Conservation (phyloP, 2,329 filamentous ascomycete species). For the Claviceps maximensis region DNA sequence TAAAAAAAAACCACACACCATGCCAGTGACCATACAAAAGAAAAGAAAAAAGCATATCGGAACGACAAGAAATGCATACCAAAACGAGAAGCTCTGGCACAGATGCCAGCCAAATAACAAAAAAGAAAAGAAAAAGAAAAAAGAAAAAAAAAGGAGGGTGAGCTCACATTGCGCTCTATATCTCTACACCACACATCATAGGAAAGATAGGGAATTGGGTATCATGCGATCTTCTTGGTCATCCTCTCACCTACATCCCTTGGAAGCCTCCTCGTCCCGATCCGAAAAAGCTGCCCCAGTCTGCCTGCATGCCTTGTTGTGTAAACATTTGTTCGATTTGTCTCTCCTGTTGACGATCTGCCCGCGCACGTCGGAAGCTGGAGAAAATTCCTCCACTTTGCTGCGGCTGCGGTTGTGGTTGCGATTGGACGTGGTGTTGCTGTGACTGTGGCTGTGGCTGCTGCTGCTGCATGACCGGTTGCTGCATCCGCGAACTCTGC, state of each 20-base stretch:
- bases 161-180: neutral
- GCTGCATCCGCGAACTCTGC: constrained; percentile 3
- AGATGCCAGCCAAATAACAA: constrained; percentile 8
- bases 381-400: constrained; percentile 18
- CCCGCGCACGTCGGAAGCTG: constrained; percentile 13
- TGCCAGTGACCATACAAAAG: neutral
- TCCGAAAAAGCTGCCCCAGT: constrained; percentile 35
- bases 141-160: neutral
- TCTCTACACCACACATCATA: neutral
- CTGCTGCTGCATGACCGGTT: constrained; percentile 13
- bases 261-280: constrained; percentile 29
- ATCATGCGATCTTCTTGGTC: constrained; percentile 16
- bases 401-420: constrained; percentile 10
- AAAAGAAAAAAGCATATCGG: neutral
- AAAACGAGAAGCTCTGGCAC: constrained; percentile 5
- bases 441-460: constrained; percentile 14
- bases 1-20: neutral
- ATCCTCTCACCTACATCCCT: constrained; percentile 24
- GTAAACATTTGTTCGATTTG: constrained; percentile 39
- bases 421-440: constrained; percentile 11
- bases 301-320: constrained; percentile 30
- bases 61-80: too few relatives aligned
- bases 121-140: neutral
- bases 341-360: constrained; percentile 20
- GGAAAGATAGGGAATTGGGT: constrained; percentile 17